Evolutionary conservation across 1,284 basidiomycete genomes (phyloP), one percentile per base, ranked within the genome.

Genomic region (Rhodotorula mucilaginosa): DNA sequence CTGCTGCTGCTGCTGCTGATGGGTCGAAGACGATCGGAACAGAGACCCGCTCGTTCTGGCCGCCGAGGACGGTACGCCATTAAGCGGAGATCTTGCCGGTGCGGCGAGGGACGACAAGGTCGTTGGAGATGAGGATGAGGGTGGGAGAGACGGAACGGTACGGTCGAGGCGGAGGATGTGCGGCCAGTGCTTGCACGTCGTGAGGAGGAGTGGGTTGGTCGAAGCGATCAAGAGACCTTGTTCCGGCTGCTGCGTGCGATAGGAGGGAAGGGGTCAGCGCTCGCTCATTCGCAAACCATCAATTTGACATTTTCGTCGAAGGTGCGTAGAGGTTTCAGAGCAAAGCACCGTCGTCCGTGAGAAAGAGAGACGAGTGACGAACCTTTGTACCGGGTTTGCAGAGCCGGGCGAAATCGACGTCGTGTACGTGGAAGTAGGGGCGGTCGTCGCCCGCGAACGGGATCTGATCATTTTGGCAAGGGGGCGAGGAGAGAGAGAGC

Each of bases 391-490:
- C 87, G 73, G 89, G 88, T 79, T 92, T 92, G 47, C 96, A 88
- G 6, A 97, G 81, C 0, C 85, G 79, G 0, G 86, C 79, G 76
- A 93, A 90, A 76, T 97, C 94, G 54, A 86, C 87, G 78, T 98
- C 96, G 80, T 97, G 95, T 72, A 98, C 94, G 23, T 94, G 97
- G 76, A 98, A 91, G 81, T 96, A 98, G 0, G 95, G 96, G 13
- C 95, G 86, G 77, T 93, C 88, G 79, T 98, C 95, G 4, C 88
- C 88, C 0, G 89, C 88, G 26, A 92, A 85, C 0, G 93, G 92
- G 44, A 97, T 88, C 89, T 92, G 74, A 19, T 26, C 31, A 26
- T 26, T 26, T 26, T 26, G 12, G 39, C 39, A 1, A 44, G 39
- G 39, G 39, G 39, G 39, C 6, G 12, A 8, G 39, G 39, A 10